Evolutionary conservation across 1,139 yeast genomes (phyloP).

Genomic region (Geotrichum phurueaensis): DNA sequence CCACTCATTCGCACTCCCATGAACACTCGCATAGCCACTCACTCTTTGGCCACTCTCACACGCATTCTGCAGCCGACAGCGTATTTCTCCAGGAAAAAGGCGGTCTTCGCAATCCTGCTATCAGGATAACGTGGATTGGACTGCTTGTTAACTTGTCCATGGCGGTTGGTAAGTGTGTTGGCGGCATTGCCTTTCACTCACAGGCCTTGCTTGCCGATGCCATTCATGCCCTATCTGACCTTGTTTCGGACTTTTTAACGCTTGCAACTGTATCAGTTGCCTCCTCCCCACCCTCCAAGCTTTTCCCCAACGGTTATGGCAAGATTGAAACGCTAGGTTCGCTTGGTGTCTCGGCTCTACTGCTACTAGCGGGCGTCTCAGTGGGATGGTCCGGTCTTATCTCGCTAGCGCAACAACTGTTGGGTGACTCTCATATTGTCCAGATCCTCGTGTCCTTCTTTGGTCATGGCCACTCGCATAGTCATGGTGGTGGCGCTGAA

Average conservation of each 20-base stretch:
- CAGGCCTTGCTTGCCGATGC: constrained; percentile 94
- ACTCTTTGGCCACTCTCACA: constrained; percentile 28
- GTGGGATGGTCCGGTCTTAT: constrained; percentile 85
- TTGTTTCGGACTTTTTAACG: constrained; percentile 83
- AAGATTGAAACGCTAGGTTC: constrained; percentile 91
- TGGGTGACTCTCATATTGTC: constrained; percentile 41
- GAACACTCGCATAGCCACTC: constrained; percentile 21
- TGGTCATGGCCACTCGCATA: constrained; percentile 43
- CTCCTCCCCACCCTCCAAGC: constrained; percentile 52
- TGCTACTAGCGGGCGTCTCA: constrained; percentile 80
- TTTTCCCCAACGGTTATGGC: constrained; percentile 86
- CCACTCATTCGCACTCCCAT: constrained; percentile 26
- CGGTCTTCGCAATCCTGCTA: constrained; percentile 66
- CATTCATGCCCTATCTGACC: constrained; percentile 82
- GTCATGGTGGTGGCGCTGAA: constrained; percentile 33
- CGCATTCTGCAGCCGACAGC: constrained; percentile 29
- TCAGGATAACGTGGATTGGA: constrained; percentile 89
- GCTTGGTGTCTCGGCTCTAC: constrained; percentile 72
- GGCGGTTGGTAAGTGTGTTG: constrained; percentile 80
- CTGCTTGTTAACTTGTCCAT: constrained; percentile 73
- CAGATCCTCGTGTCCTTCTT: constrained; percentile 29
- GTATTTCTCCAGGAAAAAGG: constrained; percentile 30
- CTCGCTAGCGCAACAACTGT: constrained; percentile 50
- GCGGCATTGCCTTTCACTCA: constrained; percentile 89
- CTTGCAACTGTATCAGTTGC: constrained; percentile 83